These are phyloP conservation scores for Amanita molliuscula DNA, from an alignment of 768 basidiomycete species.

Conservation along the genomic window DNA sequence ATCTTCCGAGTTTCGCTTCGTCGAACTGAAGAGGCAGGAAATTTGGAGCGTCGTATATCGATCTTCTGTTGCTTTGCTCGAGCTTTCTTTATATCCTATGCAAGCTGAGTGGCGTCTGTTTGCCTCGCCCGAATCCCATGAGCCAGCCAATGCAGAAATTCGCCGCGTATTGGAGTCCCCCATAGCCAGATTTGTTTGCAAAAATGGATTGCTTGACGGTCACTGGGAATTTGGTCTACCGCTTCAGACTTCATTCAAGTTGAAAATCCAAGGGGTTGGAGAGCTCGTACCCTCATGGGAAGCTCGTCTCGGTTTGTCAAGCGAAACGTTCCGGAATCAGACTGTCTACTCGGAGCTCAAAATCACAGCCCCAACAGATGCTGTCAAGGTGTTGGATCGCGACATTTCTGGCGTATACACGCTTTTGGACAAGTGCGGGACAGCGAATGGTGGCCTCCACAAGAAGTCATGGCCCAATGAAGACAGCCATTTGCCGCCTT, in stretches of 20 bases:
- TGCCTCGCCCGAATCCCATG: constrained; percentile 51
- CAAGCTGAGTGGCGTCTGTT: constrained; percentile 85
- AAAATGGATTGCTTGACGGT: constrained; percentile 50
- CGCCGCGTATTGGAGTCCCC: constrained; percentile 65
- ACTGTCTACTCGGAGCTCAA: constrained; percentile 57
- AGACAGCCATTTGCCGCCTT: constrained; percentile 43
- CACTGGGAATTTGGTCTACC: constrained; percentile 79
- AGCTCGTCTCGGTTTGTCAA: constrained; percentile 62
- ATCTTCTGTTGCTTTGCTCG: constrained; percentile 58
- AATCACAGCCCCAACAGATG: constrained; percentile 44
- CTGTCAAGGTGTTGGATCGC: constrained; percentile 49
- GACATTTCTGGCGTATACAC: constrained; percentile 74
- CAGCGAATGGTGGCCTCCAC: constrained; percentile 78
- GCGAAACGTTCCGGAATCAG: constrained; percentile 55
- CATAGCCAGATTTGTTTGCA: constrained; percentile 62
- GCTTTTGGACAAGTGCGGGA: constrained; percentile 80
- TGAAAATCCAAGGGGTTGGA: constrained; percentile 57
- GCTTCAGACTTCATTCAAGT: constrained; percentile 34
- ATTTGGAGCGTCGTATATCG: constrained; percentile 79
- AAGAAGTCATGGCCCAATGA: constrained; percentile 35
- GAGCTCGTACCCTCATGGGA: constrained; percentile 81
- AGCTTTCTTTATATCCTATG: constrained; percentile 66
- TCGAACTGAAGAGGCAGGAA: constrained; percentile 79
- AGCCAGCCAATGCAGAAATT: constrained; percentile 73
- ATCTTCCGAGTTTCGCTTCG: constrained; percentile 65